Conservation (phyloP, 208 protist species). For the Trypanosomatidae sp. region DNA sequence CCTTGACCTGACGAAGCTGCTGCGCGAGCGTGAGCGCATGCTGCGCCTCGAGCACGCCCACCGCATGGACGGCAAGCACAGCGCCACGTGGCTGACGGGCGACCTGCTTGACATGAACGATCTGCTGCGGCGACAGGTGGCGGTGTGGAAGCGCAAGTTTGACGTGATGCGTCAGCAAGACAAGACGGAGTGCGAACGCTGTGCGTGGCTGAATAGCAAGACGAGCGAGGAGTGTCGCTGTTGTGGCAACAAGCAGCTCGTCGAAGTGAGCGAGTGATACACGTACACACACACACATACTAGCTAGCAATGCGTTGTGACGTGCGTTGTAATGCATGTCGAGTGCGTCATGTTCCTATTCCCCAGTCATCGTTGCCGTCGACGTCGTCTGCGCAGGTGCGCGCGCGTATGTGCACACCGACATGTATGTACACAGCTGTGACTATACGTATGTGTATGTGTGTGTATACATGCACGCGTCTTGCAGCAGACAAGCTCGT, state of each 20-base stretch:
- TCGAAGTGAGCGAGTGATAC: too few relatives aligned
- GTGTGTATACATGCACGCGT: too few relatives aligned
- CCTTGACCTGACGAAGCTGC: conserved; percentile 38
- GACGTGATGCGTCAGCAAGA: conserved; percentile 30
- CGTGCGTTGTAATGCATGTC: too few relatives aligned
- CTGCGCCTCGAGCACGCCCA: conserved; percentile 40
- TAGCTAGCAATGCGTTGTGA: too few relatives aligned
- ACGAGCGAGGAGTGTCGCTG: conserved; percentile 35
- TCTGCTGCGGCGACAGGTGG: conserved; percentile 25
- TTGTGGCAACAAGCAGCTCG: conserved; percentile 23
- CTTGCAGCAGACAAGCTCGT: too few relatives aligned
- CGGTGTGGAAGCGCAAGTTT: conserved; percentile 36
- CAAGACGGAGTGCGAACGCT: conserved; percentile 64
- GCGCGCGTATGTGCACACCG: too few relatives aligned
- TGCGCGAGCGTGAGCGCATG: conserved; percentile 45
- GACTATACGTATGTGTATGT: too few relatives aligned
- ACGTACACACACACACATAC: too few relatives aligned
- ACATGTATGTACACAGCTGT: too few relatives aligned
- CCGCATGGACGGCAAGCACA: conserved; percentile 39
- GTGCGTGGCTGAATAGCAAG: conserved; percentile 37
- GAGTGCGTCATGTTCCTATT: too few relatives aligned
- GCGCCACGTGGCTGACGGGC: conserved; percentile 33
- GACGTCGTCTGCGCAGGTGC: too few relatives aligned
- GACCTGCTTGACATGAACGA: conserved; percentile 59
- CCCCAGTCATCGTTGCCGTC: too few relatives aligned